Conservation (phyloP, 2,329 filamentous ascomycete genomes). For the Pseudopyrenochaeta lycopersici region DNA sequence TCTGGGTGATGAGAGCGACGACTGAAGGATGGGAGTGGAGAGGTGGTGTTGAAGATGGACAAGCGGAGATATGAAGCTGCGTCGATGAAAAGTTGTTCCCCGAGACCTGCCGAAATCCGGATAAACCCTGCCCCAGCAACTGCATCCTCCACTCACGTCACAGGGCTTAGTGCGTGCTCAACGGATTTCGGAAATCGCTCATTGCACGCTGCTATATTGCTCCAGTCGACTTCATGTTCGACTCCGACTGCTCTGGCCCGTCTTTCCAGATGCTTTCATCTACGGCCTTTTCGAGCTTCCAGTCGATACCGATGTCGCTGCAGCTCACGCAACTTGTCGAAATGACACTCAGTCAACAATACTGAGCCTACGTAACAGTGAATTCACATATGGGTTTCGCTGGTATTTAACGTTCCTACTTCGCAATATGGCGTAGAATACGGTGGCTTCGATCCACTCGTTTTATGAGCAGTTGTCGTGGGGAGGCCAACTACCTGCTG, state of each 20-base stretch:
- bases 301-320: background rate
- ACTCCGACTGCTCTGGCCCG: background rate
- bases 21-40: slow-evolving; percentile 38
- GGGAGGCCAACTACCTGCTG: no score
- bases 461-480: no score
- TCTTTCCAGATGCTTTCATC: background rate
- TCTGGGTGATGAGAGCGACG: slow-evolving; percentile 22
- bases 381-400: no score
- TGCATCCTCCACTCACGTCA: slow-evolving; percentile 22
- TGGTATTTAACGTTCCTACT: no score
- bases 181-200: slow-evolving; percentile 16
- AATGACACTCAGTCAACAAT: no score
- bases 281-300: background rate
- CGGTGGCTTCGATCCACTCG: no score
- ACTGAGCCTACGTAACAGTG: no score
- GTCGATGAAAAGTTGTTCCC: slow-evolving; percentile 10
- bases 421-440: no score
- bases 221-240: background rate
- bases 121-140: slow-evolving; percentile 13
- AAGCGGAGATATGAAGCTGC: slow-evolving; percentile 28
- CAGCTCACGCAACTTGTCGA: background rate
- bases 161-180: slow-evolving; percentile 16
- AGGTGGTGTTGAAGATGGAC: slow-evolving; percentile 28
- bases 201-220: background rate
- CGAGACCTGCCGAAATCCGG: slow-evolving; percentile 25